A percentile compares a stretch with the other conserved stretches of the same genome.
phyloP scores from a whole-genome alignment of 2,329 filamentous ascomycete species.

The Aspergillus novoparasiticus region DNA sequence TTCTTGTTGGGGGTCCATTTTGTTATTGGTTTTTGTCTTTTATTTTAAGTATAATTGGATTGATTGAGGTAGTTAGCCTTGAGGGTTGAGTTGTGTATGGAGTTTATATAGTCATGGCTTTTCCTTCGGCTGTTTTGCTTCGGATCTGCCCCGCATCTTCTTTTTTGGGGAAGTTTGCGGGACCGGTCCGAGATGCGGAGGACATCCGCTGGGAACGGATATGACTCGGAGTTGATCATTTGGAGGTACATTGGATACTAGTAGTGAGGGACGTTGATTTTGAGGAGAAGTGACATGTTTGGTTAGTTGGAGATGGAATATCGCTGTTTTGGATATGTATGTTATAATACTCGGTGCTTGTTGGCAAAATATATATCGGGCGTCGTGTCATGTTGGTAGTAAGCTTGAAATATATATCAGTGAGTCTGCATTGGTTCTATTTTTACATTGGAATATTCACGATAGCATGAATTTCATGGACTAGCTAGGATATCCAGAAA shows the following conservation, averaged over 20 bases:
- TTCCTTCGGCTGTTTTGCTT: neutral
- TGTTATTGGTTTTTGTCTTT: neutral
- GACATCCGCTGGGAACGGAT: neutral
- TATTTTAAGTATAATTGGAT: no score
- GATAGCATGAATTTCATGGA: neutral
- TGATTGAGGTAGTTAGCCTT: neutral
- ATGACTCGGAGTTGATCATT: no score
- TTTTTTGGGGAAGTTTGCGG: neutral
- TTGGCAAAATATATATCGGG: neutral
- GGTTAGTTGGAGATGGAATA: neutral
- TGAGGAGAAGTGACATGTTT: neutral
- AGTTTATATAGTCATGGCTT: neutral
- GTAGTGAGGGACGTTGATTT: neutral
- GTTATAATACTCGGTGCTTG: neutral
- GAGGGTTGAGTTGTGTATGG: neutral
- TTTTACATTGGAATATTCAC: neutral
- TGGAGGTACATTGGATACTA: no score
- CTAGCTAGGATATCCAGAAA: neutral
- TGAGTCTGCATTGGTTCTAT: neutral
- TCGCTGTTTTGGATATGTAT: neutral
- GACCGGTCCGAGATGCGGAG: neutral
- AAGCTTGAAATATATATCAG: no score
- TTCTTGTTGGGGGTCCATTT: conserved; percentile 4
- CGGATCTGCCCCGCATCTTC: neutral
- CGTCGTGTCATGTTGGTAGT: no score